phyloP scores from a whole-genome alignment of 2,329 filamentous ascomycete genomes.

The Arthrobotrys sinensis region DNA sequence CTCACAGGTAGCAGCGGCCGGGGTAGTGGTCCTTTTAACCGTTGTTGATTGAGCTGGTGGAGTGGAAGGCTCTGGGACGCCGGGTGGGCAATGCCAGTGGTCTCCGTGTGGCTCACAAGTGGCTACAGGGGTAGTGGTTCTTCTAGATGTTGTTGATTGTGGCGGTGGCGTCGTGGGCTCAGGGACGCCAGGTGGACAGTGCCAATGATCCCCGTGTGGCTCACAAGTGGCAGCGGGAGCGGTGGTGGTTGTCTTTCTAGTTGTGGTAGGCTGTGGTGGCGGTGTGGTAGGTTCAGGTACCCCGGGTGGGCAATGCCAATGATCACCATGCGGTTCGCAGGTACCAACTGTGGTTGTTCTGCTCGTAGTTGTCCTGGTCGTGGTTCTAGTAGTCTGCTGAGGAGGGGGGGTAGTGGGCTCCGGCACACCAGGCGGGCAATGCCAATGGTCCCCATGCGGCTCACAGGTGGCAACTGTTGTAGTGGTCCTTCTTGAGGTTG shows the following conservation, averaged over 20 bases:
- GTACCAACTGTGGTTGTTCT: background rate
- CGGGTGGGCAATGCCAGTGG: background rate
- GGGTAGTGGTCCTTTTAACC: background rate
- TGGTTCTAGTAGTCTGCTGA: conserved; percentile 1
- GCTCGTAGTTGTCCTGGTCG: background rate
- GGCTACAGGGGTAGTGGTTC: background rate
- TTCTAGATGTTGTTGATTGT: background rate
- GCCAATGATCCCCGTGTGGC: conserved; percentile 10
- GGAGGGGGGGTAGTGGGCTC: background rate
- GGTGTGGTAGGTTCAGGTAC: conserved; percentile 4
- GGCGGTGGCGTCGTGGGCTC: conserved; percentile 10
- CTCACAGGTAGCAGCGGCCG: conserved; percentile 1
- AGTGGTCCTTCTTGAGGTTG: background rate
- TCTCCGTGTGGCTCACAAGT: background rate
- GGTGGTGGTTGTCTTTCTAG: background rate
- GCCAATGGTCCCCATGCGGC: conserved; percentile 8
- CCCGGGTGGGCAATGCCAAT: background rate
- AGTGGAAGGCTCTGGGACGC: background rate
- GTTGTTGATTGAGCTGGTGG: background rate
- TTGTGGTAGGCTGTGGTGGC: background rate
- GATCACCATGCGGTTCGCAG: conserved; percentile 2
- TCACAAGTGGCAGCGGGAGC: background rate
- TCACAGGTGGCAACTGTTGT: conserved; percentile 8
- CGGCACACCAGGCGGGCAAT: background rate
- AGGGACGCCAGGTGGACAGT: conserved; percentile 3